Base-by-base conservation (phyloP, 257 asterid genomes). In the Solanum rostratum region DNA sequence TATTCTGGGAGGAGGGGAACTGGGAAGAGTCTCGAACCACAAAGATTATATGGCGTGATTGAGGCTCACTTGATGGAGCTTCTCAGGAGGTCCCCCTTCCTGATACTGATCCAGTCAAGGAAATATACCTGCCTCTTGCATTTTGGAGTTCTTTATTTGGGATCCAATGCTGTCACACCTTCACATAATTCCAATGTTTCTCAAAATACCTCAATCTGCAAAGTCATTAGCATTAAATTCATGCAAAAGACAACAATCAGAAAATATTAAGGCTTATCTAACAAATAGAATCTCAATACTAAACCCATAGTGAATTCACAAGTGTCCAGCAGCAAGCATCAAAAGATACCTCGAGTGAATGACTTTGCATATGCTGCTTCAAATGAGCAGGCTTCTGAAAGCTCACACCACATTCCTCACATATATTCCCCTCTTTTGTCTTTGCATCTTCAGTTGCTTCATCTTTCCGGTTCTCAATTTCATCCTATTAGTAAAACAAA, bases 151-250 rank as follows among this genome's bases (percentile, higher is more conserved):
- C 98, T 87, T 88, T 88, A 73, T 86, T 59, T 92, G 99, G 96
- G 98, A 97, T 97, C 99, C 99, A 95, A 95, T 95, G 98, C 99
- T 33, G 87, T 96, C 99, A 95, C 98, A 90, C 98, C 92, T 86
- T 82, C 85, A 82, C 66, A 86, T 37, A 73, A 86, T 86, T 82
- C 90, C 81, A 73, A 69, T 80, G 60, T 88, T 70, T 73, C 84
- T 68, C 66, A 71, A 59, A 89, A 14, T 81, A 85, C 22, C 83
- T 90, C 81, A 89, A 89, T 92, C 92, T 89, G 91, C 94, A 91
- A 90, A 80, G 84, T 53, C 27, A 59, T 76, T 33, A n/a, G 45
- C 13, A 22, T 82, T 85, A 80, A 87, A 87, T 37, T 7, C 80
- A 22, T 59, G 71, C 50, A 29, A 30, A 41, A 20, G 24, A 79